Conservation (phyloP, 129 eudicot genomes). For the Escallonia herrerae region DNA sequence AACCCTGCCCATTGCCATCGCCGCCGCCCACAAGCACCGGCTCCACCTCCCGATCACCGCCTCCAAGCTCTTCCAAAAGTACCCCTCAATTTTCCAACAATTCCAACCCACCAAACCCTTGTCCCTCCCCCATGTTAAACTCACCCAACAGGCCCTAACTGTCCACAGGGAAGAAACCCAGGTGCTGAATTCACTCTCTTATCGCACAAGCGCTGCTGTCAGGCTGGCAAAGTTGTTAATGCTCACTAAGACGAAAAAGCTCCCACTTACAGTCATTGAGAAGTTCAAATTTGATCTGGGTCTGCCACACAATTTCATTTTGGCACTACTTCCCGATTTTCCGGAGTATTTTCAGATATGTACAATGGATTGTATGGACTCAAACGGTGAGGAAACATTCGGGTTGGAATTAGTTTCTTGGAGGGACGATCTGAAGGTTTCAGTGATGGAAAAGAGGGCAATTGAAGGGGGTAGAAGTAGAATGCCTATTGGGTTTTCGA, state of each 20-base stretch:
- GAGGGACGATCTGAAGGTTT: constrained; percentile 53
- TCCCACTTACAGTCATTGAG: constrained; percentile 52
- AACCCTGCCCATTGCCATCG: constrained; percentile 48
- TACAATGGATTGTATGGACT: constrained; percentile 37
- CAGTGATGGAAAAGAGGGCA: constrained; percentile 38
- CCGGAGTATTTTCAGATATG: constrained; percentile 69
- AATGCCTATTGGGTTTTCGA: constrained; percentile 36
- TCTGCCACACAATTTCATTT: constrained; percentile 53
- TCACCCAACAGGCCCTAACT: constrained; percentile 48
- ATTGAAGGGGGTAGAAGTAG: constrained; percentile 18
- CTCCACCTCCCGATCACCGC: constrained; percentile 62
- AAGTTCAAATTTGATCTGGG: constrained; percentile 62
- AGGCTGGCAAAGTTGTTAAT: constrained; percentile 60
- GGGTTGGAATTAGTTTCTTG: constrained; percentile 72
- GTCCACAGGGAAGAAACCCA: constrained; percentile 56
- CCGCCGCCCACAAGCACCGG: constrained; percentile 45
- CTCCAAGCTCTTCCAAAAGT: constrained; percentile 46
- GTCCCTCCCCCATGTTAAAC: constrained; percentile 51
- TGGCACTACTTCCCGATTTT: constrained; percentile 48
- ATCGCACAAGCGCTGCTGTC: constrained; percentile 32
- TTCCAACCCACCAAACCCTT: constrained; percentile 38
- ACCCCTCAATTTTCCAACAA: constrained; percentile 56
- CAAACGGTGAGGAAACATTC: constrained; percentile 26
- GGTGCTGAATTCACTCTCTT: constrained; percentile 24
- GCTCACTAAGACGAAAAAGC: constrained; percentile 45